Conservation (phyloP, 768 basidiomycete genomes). For the Russula dissimulans region DNA sequence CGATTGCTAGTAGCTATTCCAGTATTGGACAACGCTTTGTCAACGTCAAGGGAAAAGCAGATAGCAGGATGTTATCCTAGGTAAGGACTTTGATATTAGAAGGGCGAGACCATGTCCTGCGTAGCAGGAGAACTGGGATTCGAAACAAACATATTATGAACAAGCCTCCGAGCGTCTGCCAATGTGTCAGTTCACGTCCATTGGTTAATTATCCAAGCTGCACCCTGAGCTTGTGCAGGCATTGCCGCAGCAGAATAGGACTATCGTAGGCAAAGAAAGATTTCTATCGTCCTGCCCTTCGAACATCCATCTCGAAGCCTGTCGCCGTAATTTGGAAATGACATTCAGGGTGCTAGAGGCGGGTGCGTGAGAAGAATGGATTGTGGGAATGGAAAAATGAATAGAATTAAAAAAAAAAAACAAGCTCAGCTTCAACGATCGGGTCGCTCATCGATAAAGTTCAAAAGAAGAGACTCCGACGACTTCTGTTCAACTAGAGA, state of each 20-base stretch:
- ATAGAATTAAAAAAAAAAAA: background rate
- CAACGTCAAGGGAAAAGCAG: background rate
- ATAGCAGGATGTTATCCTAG: background rate
- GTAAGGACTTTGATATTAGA: background rate
- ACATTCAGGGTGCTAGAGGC: background rate
- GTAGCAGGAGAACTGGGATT: background rate
- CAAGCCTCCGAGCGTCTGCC: background rate
- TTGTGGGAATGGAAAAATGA: background rate
- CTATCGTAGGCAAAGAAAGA: background rate
- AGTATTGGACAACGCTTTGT: background rate
- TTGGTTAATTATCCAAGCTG: background rate
- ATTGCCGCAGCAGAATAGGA: background rate
- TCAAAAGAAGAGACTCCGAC: constrained; percentile 9
- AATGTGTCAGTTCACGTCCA: no score
- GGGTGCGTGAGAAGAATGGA: background rate
- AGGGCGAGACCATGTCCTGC: background rate
- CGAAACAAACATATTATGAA: background rate
- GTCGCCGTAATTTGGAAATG: background rate
- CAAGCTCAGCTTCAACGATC: background rate
- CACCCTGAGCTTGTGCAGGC: background rate
- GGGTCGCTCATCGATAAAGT: constrained; percentile 1
- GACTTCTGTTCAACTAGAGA: background rate
- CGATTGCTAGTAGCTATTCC: background rate
- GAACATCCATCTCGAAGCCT: background rate
- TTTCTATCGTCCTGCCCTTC: background rate